Evolutionary conservation across 179 eudicot species (phyloP).

Genomic region (Pouteria campechiana): DNA sequence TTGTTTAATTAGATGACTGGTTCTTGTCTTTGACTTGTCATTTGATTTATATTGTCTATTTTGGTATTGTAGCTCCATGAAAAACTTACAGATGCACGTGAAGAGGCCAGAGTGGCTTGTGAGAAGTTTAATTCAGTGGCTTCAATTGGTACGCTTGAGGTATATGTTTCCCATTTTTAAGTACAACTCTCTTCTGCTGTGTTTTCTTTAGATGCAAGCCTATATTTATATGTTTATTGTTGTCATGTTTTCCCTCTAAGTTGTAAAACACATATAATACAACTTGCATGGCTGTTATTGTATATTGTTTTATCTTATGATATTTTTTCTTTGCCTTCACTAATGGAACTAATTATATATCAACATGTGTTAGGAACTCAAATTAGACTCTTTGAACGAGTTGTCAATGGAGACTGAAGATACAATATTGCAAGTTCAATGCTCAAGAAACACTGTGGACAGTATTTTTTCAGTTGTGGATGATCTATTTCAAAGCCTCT

Average conservation of each 20-base stretch:
- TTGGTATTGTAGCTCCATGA: constrained; percentile 44
- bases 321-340: not conserved
- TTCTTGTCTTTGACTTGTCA: too few species aligned
- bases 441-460: constrained; percentile 29
- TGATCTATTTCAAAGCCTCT: constrained; percentile 35
- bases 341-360: constrained; percentile 5
- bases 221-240: not conserved
- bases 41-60: too few species aligned
- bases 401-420: constrained; percentile 49
- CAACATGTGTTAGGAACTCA: constrained; percentile 31
- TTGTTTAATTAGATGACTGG: too few species aligned
- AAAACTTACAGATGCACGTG: constrained; percentile 48
- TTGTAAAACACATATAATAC: too few species aligned
- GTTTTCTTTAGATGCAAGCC: too few species aligned
- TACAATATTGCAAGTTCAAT: constrained; percentile 43
- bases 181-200: too few species aligned
- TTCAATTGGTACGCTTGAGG: constrained; percentile 17
- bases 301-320: not conserved
- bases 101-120: constrained; percentile 50
- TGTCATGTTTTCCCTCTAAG: not conserved
- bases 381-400: constrained; percentile 27
- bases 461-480: constrained; percentile 36
- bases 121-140: constrained; percentile 26
- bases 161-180: constrained; percentile 6
- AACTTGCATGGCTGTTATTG: too few species aligned